Evolutionary conservation across 352 stramenopile species (phyloP), one percentile per base, ranked within the genome.

Genomic region (Phytophthora crassamura): DNA sequence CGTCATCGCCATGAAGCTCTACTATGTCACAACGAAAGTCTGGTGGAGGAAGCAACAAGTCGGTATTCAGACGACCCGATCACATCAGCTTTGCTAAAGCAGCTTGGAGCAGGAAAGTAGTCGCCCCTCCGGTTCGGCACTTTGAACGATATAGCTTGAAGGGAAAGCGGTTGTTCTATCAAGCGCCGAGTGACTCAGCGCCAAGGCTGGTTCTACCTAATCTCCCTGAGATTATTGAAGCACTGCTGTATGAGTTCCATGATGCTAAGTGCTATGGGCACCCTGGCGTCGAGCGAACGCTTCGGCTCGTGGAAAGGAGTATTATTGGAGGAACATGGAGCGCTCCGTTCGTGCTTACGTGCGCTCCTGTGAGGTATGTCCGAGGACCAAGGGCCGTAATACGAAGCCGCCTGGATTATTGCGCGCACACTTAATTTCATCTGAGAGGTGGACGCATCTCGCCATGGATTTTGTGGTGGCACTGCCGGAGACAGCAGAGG

Each of bases 391-490:
- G 25, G 22, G 22, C 2, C 20, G 36, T 6, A 38, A 36, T 14
- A 39, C 8, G 4, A 28, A 28, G 22, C 22, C 22, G 22, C 46
- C 0, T n/a, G 46, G 46, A 10, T 41, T 53, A 16, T 10, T 53
- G 1, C n/a, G 40, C 18, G 30, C 15, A 5, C 32, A 53, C 20
- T 11, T 28, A 15, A 41, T 30, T 7, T 28, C 22, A 10, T 16
- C 28, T 8, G 46, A n/a, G 10, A 7, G 51, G 42, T 59, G 36
- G 51, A 59, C 51, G 32, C 16, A 59, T 18, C 32, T 62, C n/a
- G 32, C 22, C n/a, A 53, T 62, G 55, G 55, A 55, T 41, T 63
- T 63, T 47, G 45, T 60, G 22, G 45, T 63, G 9, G 22, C 15
- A 32, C 36, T 63, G 25, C 55, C 55, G 9, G 28, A 36, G 25